phyloP scores from a whole-genome alignment of 148 eudicot genomes.

The Persicaria tinctoria region DNA sequence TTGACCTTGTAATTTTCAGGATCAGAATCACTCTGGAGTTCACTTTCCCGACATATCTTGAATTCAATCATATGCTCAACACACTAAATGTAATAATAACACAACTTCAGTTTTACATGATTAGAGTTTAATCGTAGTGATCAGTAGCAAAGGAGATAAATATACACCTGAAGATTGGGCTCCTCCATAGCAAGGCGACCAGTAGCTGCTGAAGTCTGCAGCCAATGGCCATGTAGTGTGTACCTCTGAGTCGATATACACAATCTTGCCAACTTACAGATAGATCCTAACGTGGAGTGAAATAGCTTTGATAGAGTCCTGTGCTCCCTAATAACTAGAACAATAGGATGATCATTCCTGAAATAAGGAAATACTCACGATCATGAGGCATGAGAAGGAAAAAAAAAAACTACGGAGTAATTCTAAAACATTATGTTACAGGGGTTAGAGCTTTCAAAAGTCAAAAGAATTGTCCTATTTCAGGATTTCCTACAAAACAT shows the following conservation, averaged over 20 bases:
- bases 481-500: not conserved
- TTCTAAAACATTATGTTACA: no score
- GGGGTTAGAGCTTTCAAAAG: not conserved
- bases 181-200: conserved; percentile 98
- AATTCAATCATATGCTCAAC: conserved; percentile 91
- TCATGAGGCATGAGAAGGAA: not conserved
- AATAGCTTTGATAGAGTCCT: conserved; percentile 88
- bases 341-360: conserved; percentile 95
- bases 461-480: not conserved
- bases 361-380: conserved; percentile 33
- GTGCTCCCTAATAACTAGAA: conserved; percentile 89
- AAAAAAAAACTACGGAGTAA: not conserved
- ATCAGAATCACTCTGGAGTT: conserved; percentile 32
- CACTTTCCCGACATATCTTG: conserved; percentile 32
- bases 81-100: conserved; percentile 39
- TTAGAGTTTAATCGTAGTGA: not conserved
- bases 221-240: conserved; percentile 94
- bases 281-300: conserved; percentile 84
- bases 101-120: not conserved
- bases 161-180: conserved; percentile 86
- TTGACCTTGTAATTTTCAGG: conserved; percentile 38
- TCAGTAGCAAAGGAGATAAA: not conserved
- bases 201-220: conserved; percentile 96
- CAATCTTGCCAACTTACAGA: conserved; percentile 75
- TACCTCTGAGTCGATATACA: conserved; percentile 74